Percentiles rank a stretch among this genome's conserved stretches.
Evolutionary conservation across 495 filamentous ascomycete genomes (phyloP).

Genomic region (Penicillium arizonense): DNA sequence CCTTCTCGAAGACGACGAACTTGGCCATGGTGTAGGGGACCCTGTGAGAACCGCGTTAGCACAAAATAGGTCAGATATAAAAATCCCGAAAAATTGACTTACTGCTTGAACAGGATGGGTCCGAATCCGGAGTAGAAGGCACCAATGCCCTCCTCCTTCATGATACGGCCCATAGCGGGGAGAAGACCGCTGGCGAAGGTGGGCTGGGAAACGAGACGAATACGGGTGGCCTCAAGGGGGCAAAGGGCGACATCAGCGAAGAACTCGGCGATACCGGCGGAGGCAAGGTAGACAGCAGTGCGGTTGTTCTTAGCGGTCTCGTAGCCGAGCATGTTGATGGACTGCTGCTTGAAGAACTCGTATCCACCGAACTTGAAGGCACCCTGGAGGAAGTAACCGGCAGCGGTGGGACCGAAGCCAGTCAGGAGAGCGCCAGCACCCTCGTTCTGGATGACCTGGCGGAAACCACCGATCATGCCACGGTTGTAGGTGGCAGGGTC

Average conservation of each 20-base stretch:
- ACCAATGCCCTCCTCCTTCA: constrained; percentile 78
- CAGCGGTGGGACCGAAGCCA: constrained; percentile 81
- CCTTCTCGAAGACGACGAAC: constrained; percentile 99
- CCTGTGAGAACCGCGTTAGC: constrained; percentile 45
- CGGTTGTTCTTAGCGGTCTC: constrained; percentile 84
- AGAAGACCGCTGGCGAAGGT: constrained; percentile 81
- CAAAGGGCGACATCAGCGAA: constrained; percentile 93
- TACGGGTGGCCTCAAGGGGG: constrained; percentile 91
- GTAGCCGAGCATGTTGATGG: constrained; percentile 75
- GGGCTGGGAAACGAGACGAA: constrained; percentile 90
- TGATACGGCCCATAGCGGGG: constrained; percentile 81
- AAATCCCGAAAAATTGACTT: constrained; percentile 32
- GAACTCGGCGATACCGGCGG: constrained; percentile 82
- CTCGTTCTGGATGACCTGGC: constrained; percentile 78
- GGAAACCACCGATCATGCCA: constrained; percentile 84
- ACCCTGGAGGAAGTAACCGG: constrained; percentile 93
- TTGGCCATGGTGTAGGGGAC: constrained; percentile 99
- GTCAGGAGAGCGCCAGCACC: constrained; percentile 87
- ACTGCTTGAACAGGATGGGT: constrained; percentile 95
- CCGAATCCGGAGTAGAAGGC: constrained; percentile 96
- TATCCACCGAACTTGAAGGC: constrained; percentile 96
- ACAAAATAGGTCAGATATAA: background rate
- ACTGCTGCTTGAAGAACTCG: constrained; percentile 94
- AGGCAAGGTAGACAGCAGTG: constrained; percentile 85
- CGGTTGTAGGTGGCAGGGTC: constrained; percentile 88